These are phyloP conservation scores for Carex arenaria DNA, from an alignment of 202 grass and related monocot genomes.

Conservation along the genomic window DNA sequence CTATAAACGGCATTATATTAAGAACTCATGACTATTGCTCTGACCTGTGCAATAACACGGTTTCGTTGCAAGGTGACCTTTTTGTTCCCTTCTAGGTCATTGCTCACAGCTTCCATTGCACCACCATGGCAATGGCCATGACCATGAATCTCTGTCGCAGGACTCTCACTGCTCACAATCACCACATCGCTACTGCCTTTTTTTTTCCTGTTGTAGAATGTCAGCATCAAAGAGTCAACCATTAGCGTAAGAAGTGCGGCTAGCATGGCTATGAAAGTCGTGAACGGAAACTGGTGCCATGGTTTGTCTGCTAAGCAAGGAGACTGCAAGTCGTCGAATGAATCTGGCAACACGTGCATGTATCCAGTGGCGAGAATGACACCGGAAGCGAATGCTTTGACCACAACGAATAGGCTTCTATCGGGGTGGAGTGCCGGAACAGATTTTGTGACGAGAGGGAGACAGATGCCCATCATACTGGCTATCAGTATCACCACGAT, in stretches of 20 bases:
- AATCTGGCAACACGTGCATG: constrained; percentile 89
- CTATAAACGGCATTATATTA: neutral
- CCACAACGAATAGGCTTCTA: constrained; percentile 53
- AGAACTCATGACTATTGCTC: neutral
- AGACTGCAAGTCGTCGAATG: constrained; percentile 53
- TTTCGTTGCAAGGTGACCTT: constrained; percentile 43
- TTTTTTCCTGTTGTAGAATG: constrained; percentile 41
- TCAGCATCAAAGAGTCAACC: constrained; percentile 72
- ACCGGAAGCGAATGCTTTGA: constrained; percentile 83
- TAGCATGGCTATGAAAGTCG: constrained; percentile 74
- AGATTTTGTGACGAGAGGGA: constrained; percentile 63
- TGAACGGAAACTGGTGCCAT: constrained; percentile 59
- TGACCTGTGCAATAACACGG: constrained; percentile 83
- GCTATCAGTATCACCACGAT: constrained; percentile 49
- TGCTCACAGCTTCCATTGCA: constrained; percentile 16
- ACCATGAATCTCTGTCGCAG: constrained; percentile 10
- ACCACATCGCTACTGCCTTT: neutral
- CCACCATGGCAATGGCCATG: constrained; percentile 31
- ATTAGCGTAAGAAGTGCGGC: constrained; percentile 65
- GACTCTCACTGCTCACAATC: constrained; percentile 33
- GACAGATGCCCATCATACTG: constrained; percentile 65
- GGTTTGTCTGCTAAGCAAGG: constrained; percentile 58
- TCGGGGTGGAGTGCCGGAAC: constrained; percentile 67
- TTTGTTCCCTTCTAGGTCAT: constrained; percentile 29
- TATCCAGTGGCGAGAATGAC: constrained; percentile 86